phyloP scores from a whole-genome alignment of 2,329 filamentous ascomycete species.

The Chaetomium olivaceum region DNA sequence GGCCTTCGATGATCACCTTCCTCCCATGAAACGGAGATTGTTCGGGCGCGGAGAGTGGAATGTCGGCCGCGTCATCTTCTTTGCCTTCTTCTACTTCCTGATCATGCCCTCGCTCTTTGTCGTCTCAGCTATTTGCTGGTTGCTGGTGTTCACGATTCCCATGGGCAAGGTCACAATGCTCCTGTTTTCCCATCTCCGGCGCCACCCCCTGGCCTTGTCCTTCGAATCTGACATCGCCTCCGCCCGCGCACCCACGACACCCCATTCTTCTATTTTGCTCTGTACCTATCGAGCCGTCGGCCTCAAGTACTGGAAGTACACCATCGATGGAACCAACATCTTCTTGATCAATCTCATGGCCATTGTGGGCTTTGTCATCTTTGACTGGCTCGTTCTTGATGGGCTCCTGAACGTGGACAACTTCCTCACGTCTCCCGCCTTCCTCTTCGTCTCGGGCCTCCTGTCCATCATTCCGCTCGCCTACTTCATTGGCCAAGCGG shows the following conservation, averaged over 20 bases:
- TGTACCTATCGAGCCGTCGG: constrained; percentile 97
- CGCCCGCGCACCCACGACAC: constrained; percentile 68
- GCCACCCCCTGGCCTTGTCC: constrained; percentile 87
- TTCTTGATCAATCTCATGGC: constrained; percentile 97
- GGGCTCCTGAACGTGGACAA: constrained; percentile 67
- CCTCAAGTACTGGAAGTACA: constrained; percentile 98
- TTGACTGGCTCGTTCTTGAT: constrained; percentile 83
- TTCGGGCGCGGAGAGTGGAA: constrained; percentile 98
- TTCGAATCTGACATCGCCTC: constrained; percentile 85
- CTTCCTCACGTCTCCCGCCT: constrained; percentile 76
- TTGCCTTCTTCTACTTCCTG: constrained; percentile 91
- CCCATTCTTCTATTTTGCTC: constrained; percentile 82
- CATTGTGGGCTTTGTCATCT: constrained; percentile 89
- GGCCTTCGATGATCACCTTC: constrained; percentile 42
- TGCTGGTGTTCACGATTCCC: constrained; percentile 95
- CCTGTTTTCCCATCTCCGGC: constrained; percentile 84
- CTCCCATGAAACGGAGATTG: constrained; percentile 72
- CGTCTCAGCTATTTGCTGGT: constrained; percentile 88
- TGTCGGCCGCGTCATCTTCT: constrained; percentile 90
- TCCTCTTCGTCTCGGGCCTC: constrained; percentile 81
- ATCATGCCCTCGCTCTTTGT: constrained; percentile 83
- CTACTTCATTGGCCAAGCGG: constrained; percentile 98
- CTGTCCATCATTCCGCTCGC: constrained; percentile 94
- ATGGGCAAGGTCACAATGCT: constrained; percentile 96
- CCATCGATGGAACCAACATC: constrained; percentile 96